phyloP scores from a whole-genome alignment of 192 early-diverging fungal species.

The Chytriomyces sp. region DNA sequence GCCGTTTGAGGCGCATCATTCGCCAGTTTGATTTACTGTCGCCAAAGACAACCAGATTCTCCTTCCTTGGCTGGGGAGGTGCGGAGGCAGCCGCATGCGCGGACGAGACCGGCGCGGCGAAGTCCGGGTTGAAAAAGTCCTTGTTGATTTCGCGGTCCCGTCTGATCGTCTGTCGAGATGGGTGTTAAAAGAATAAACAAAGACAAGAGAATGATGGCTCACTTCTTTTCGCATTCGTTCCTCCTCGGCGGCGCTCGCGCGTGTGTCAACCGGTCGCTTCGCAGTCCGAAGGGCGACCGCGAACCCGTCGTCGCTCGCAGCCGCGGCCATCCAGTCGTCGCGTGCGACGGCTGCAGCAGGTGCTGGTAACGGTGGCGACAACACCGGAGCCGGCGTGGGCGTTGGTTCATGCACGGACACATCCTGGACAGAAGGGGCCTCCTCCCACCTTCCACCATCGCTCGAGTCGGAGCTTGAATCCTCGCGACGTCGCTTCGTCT shows the following conservation, averaged over 20 bases:
- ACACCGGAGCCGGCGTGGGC: background rate
- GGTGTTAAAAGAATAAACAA: background rate
- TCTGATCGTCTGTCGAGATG: conserved; percentile 24
- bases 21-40: conserved; percentile 65
- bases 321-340: conserved; percentile 38
- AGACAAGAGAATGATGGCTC: conserved; percentile 19
- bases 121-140: conserved; percentile 31
- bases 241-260: conserved; percentile 8
- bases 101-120: background rate
- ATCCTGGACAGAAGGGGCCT: too few species aligned
- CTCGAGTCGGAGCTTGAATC: conserved; percentile 29
- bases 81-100: too few species aligned
- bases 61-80: background rate
- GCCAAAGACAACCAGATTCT: conserved; percentile 40
- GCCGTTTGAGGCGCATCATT: conserved; percentile 76
- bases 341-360: conserved; percentile 7
- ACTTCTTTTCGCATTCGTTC: conserved; percentile 28
- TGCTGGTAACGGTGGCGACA: background rate
- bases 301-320: background rate
- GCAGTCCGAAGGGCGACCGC: background rate
- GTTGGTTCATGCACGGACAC: background rate
- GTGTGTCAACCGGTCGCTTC: background rate
- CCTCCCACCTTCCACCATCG: background rate
- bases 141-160: conserved; percentile 47
- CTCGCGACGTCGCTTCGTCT: conserved; percentile 34